phyloP scores from a whole-genome alignment of 257 asterid species.

The Hygrophila difformis region DNA sequence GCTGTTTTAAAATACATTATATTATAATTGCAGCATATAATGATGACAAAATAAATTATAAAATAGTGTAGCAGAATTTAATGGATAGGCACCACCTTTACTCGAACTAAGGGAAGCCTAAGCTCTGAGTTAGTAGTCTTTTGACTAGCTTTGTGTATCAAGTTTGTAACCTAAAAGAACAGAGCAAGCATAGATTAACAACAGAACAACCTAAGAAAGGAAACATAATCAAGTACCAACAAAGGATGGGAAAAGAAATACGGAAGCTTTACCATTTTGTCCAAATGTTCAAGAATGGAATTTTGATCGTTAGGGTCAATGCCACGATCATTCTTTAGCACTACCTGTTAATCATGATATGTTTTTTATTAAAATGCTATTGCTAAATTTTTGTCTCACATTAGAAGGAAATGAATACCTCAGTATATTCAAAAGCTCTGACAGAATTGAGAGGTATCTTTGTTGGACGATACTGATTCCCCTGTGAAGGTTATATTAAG shows the following conservation, averaged over 20 bases:
- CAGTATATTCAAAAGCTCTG: constrained; percentile 90
- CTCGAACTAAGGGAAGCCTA: constrained; percentile 86
- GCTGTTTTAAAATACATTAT: constrained; percentile 31
- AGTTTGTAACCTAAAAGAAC: constrained; percentile 49
- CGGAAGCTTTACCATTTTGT: constrained; percentile 54
- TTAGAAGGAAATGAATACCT: constrained; percentile 41
- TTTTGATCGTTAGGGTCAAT: constrained; percentile 85
- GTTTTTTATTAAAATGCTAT: constrained; percentile 11
- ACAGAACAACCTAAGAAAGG: constrained; percentile 1
- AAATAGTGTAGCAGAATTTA: constrained; percentile 3
- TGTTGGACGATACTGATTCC: constrained; percentile 92
- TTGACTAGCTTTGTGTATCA: constrained; percentile 65
- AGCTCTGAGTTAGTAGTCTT: constrained; percentile 45
- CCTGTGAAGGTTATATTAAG: constrained; percentile 42
- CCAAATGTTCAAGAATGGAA: constrained; percentile 92
- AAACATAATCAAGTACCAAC: neutral
- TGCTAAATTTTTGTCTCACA: constrained; percentile 16
- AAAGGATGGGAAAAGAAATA: constrained; percentile 13
- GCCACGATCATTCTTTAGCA: constrained; percentile 82
- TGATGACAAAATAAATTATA: constrained; percentile 6
- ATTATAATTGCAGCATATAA: constrained; percentile 11
- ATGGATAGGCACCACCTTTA: constrained; percentile 43
- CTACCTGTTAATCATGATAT: constrained; percentile 53
- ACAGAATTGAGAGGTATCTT: constrained; percentile 91
- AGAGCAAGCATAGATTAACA: neutral